Evolutionary conservation across 2,329 filamentous ascomycete genomes (phyloP).

Genomic region (Sclerotinia nivalis): DNA sequence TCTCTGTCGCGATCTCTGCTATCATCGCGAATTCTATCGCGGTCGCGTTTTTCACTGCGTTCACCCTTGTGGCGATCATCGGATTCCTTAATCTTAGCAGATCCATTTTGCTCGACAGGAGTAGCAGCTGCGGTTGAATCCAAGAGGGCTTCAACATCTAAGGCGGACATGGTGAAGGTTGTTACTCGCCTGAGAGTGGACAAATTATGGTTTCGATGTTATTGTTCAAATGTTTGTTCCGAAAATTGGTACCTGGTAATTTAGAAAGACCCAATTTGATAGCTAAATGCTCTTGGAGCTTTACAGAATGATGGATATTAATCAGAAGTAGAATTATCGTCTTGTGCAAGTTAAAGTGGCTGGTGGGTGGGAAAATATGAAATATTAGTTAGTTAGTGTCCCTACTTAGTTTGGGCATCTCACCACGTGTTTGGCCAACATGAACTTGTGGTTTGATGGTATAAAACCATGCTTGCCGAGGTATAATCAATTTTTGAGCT

Average conservation of each 20-base stretch:
- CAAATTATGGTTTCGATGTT: neutral
- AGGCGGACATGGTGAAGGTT: constrained; percentile 58
- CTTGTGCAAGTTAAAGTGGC: constrained; percentile 1
- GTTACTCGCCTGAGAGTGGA: constrained; percentile 14
- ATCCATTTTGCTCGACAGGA: constrained; percentile 46
- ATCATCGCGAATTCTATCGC: constrained; percentile 56
- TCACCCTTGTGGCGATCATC: constrained; percentile 59
- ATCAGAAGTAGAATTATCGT: constrained; percentile 1
- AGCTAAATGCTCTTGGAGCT: neutral
- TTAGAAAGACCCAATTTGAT: neutral
- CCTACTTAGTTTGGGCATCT: neutral
- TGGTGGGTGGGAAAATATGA: neutral
- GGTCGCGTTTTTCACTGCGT: constrained; percentile 53
- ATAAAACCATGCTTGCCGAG: neutral
- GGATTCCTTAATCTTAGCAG: constrained; percentile 52
- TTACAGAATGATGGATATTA: neutral
- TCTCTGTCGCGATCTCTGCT: constrained; percentile 59
- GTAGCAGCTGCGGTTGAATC: constrained; percentile 74
- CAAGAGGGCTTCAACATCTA: constrained; percentile 87
- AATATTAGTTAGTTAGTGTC: constrained; percentile 4
- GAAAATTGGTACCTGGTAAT: neutral
- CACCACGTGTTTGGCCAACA: constrained; percentile 2
- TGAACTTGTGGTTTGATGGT: neutral
- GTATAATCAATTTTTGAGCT: neutral
- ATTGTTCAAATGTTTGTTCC: neutral